Base-by-base conservation (phyloP, 2,329 filamentous ascomycete species). In the Rhexocercosporidium sp. region DNA sequence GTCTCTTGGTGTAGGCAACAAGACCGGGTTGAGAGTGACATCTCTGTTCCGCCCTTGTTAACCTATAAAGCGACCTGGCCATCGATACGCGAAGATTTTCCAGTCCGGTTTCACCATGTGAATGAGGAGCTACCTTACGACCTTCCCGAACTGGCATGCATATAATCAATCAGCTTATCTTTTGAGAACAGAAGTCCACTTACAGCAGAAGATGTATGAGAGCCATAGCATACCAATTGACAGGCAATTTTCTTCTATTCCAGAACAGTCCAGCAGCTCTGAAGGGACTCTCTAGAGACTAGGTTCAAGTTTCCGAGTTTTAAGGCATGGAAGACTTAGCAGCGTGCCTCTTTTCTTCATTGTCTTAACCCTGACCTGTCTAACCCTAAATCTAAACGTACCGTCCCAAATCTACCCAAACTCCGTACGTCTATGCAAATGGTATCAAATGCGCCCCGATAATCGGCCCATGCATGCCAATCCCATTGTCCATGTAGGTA, bases 371-470 rank as follows among this genome's bases (percentile, higher is more conserved):
- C 16, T 16, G 46, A 14, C 25, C 1, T 27, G 27, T 27, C 12
- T 27, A 27, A 27, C 22, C 22, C 46, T 27, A 27, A 27, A 3
- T 25, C 14, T 20, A n/a, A 56, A 37, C 22, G 53, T 27, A 22
- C 53, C 53, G 53, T 56, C 53, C 29, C 25, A 56, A 25, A 56
- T 31, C 53, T 34, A 56, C 8, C 27, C 37, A 44, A 59, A 59
- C 56, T 20, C 56, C 56, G 37, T 22, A 37, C 34, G 37, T 59
- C 56, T 59, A 59, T 59, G 56, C 39, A 25, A 29, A 27, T 59
- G 56, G 56, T 59, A 59, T 59, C 56, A 59, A 59, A 46, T 27
- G 34, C 53, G 27, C 16, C 27, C 18, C 53, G 16, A 57, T 37
- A 14, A 14, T n/a, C 9, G 29, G 3, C 7, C 22, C 25, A 29